Evolutionary conservation across 2,329 filamentous ascomycete species (phyloP), one percentile per base, ranked within the genome.

Genomic region (Beauveria medogensis): DNA sequence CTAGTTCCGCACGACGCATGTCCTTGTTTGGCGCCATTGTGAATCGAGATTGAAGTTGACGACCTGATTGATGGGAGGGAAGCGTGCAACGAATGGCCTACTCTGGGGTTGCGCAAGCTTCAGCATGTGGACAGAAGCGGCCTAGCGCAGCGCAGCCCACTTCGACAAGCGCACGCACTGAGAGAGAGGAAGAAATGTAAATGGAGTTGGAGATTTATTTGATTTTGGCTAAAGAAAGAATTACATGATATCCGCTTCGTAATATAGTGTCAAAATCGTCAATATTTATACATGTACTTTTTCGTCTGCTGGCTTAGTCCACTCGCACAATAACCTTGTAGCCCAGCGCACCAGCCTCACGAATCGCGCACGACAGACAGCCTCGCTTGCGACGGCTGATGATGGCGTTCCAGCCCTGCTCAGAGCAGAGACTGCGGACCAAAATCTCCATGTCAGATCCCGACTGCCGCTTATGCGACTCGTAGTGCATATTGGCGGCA

Each of bases 381-480:
- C 87, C 88, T 63, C 88, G 79, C 65, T 84, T 82, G 44, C 80
- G 78, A 56, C 87, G 79, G 63, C 86, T 89, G 64, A 92, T 79
- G 20, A 92, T 70, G 24, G 89, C 89, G 69, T 91, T 88, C 79
- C 86, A 87, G 2, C 89, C 89, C 65, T 82, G 84, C 68, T 90
- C 85, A 0, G 89, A 86, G 69, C 90, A 92, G 65, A 90, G 79
- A 2, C 89, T 88, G 54, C 89, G 78, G 1, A 86, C 87, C 57
- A 92, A 74, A 9, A 92, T 80, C 72, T 91, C 88, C 69, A 89
- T 77, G 66, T 87, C 85, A 14, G 83, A 87, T 1, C 82, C 82
- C 60, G 83, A 83, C 44, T 85, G 82, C 26, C 85, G 76, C 63
- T 80, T 76, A 28, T 81, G 74, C 3, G 81, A 82, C 69, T 83